Evolutionary conservation across 345 rosid genomes (phyloP), one percentile per base, ranked within the genome.

Genomic region (Sisymbrium altissimum): DNA sequence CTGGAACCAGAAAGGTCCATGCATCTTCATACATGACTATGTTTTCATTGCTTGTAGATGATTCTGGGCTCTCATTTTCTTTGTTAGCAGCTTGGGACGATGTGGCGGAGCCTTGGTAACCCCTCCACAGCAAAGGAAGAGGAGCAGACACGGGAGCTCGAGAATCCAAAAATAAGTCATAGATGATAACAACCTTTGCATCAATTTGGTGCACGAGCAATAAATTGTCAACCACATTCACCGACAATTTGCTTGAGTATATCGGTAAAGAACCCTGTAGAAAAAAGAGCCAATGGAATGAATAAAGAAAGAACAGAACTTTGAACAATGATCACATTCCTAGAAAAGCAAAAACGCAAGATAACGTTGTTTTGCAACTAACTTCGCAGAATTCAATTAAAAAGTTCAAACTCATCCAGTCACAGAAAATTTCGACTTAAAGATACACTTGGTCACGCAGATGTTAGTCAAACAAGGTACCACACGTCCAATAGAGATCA

Each of bases 71-170:
- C 66, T 84, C 90, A 71, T 72, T 69, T 58, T 83, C 93, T 76
- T 77, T 86, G 58, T 55, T 68, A 74, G 75, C 61, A 65, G 86
- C 82, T 74, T 80, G 88, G 25, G 83, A 79, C 9, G 80, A 66
- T 74, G 73, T 59, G 66, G 56, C 77, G 18, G 92, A 83, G 81
- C 89, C 81, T 53, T 83, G 86, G 39, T 84, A 74, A 74, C 95
- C 90, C 83, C 97, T 86, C 83, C 89, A 81, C 68, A 86, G 77
- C 64, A 92, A 81, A 64, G 99, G 98, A 74, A 96, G 98, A 14
- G 99, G 99, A 55, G 99, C 99, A 81, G 98, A 90, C 77, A 96
- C 81, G 25, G 99, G 98, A 75, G 96, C 97, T 79, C 87, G 93
- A 82, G 98, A 90, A 81, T 92, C 96, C 55, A 86, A 71, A 83